Base-by-base conservation (phyloP, 2,329 filamentous ascomycete species). In the Monilinia fructigena region DNA sequence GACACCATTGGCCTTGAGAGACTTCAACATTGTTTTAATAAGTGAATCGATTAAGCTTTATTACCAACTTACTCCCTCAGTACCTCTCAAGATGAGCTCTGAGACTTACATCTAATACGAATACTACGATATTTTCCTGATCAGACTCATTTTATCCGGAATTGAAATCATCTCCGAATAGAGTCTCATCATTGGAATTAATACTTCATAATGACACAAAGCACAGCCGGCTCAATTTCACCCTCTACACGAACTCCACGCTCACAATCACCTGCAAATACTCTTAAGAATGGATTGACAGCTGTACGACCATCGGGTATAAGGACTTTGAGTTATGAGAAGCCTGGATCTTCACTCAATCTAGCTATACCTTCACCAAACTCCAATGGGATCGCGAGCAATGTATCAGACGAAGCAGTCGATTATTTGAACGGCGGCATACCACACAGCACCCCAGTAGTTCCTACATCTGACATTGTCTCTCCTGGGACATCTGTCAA, bases 161-260 rank as follows among this genome's bases (percentile, higher is more conserved):
- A 58, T 65, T 35, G 60, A 50, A 31, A 50, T 50, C 35, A 26
- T 47, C 23, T 23, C 48, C 35, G 18, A 53, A 16, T 12, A 55
- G 31, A 40, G 26, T 42, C 50, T 26, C 23, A 26, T 16, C 20
- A 20, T 6, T 35, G 10, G 42, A 47, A 31, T 31, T 31, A 28
- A 55, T 56, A 63, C 55, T 35, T 53, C 59, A 70, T 55, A 55
- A 75, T 76, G 74, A 70, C 68, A 67, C 68, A 70, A 60, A 71
- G 58, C 66, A 68, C 66, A 65, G 74, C 77, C 70, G 76, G 75
- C 62, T 77, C 77, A 16, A 67, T 76, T 53, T 78, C 78, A 52
- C 78, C 79, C 28, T 76, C 74, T 73, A 75, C 77, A 40, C 73
- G 66, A 69, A 77, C 67, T 68, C 73, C 76, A 59, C 70, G 69